Percentiles rank a stretch among this genome's conserved stretches.
These are phyloP conservation scores for Pestalotiopsis fici DNA, from an alignment of 2,329 filamentous ascomycete species.

Conservation along the genomic window DNA sequence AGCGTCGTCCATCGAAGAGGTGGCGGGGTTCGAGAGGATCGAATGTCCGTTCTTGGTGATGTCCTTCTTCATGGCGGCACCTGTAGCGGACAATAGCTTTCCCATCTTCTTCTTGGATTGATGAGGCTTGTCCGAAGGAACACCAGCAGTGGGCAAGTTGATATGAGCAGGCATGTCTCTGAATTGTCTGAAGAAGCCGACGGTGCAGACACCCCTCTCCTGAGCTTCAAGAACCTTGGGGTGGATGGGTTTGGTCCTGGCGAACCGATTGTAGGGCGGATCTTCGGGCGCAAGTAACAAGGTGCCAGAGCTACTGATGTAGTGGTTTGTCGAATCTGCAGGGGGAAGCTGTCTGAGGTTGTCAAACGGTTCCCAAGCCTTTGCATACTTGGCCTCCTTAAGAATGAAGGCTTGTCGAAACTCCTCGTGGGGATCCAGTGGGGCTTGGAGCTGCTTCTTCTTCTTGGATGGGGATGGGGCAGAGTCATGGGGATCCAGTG, in stretches of 20 bases:
- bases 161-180: conserved; percentile 1
- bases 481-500: too few relatives aligned
- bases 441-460: not conserved
- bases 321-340: not conserved
- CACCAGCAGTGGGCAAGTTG: conserved; percentile 17
- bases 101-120: conserved; percentile 6
- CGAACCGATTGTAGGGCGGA: not conserved
- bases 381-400: conserved; percentile 1
- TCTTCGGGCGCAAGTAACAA: not conserved
- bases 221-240: conserved; percentile 13
- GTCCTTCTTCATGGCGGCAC: not conserved
- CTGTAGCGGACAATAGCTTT: not conserved
- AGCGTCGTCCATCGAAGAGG: too few relatives aligned
- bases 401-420: not conserved
- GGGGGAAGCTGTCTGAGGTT: not conserved
- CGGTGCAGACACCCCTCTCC: not conserved
- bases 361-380: not conserved
- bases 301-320: not conserved
- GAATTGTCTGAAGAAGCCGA: conserved; percentile 7
- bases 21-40: too few relatives aligned
- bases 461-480: not conserved
- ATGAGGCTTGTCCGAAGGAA: conserved; percentile 17
- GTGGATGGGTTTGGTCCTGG: not conserved
- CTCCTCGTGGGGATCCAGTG: not conserved
- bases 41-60: not conserved